phyloP scores from a whole-genome alignment of 306 rosid genomes.

The Rubus idaeus region DNA sequence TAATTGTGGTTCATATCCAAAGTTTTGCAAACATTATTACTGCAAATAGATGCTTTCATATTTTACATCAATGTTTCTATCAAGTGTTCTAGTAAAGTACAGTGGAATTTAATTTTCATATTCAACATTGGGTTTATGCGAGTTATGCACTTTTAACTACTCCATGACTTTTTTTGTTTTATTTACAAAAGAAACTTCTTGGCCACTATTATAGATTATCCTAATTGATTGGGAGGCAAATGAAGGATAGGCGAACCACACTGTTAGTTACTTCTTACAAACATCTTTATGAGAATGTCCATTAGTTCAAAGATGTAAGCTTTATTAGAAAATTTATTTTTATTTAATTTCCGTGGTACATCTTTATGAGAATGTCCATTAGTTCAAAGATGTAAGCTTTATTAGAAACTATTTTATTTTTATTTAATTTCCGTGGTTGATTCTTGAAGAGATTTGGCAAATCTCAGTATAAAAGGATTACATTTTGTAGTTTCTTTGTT shows the following conservation, averaged over 20 bases:
- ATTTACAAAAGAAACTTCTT: not conserved
- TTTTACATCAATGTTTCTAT: not conserved
- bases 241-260: not conserved
- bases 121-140: not conserved
- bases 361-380: not conserved
- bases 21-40: not conserved
- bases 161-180: not conserved
- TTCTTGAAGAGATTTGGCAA: conserved; percentile 8
- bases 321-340: not conserved
- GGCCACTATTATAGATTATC: not conserved
- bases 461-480: not conserved
- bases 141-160: not conserved
- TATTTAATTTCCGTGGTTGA: not conserved
- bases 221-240: too few species aligned
- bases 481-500: not conserved
- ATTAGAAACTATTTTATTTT: not conserved
- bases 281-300: not conserved
- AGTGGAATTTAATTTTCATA: not conserved
- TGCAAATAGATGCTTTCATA: too few species aligned
- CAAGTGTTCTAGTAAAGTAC: not conserved
- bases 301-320: not conserved
- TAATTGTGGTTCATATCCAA: not conserved
- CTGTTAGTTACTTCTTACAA: not conserved
- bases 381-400: not conserved
- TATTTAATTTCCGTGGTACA: not conserved